Base-by-base conservation (phyloP, 2,329 filamentous ascomycete genomes). In the Curvularia sp. region DNA sequence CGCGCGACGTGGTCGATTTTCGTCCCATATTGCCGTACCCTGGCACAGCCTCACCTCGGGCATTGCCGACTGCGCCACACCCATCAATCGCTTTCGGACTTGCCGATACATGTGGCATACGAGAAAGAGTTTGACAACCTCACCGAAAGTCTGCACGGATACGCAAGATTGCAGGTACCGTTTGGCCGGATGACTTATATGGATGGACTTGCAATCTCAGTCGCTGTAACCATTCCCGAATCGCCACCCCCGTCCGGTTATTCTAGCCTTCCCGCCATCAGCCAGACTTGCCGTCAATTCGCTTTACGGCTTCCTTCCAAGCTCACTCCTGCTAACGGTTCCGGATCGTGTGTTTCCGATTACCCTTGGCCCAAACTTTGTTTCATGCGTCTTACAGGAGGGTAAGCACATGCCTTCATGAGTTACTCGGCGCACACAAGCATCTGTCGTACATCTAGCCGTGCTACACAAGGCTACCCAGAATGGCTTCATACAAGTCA, bases 401-500 rank as follows among this genome's bases (percentile, higher is more conserved):
- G 55, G 67, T 53, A 61, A 67, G 67, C 67, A 71, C 62, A 77
- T 76, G 75, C 67, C 73, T 77, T 74, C 73, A 79, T 79, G 76
- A 77, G 74, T 74, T 72, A 68, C 72, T 69, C 67, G 64, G 68
- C 67, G 66, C 67, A 71, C 72, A 72, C 70, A 69, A 66, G 57
- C 58, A 64, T 67, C 60, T 60, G 70, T 72, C 67, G 66, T 64
- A 77, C 70, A 67, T 67, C 60, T 65, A 69, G 61, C 64, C 65
- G 70, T 69, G 74, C 76, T 63, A 68, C 71, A 77, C 74, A 62
- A 72, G 63, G 55, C 59, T 71, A 65, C 69, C 70, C 69, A 68
- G 71, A 55, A 79, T 79, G 77, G 77, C 76, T 71, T 76, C 74
- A 60, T 76, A 77, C 72, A 78, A 76, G 68, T 74, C 76, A 71